A percentile compares a stretch with the other conserved stretches of the same genome.
Conservation (phyloP, 805 yeast genomes). For the Candida tammaniensis region DNA sequence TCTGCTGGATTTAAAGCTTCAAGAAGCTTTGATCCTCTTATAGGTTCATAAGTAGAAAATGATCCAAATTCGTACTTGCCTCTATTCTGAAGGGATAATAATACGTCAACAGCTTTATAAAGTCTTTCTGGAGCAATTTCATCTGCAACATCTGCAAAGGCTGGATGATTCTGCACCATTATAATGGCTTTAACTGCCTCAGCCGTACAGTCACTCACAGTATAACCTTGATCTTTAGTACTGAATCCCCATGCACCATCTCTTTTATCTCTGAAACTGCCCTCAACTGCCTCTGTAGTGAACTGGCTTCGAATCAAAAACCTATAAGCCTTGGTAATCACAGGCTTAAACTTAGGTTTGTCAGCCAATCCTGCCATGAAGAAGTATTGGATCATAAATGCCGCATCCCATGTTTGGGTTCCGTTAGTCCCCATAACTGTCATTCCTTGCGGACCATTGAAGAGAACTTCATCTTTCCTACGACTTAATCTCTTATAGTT, state of each 20-base stretch:
- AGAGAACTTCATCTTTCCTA: slow-evolving; percentile 72
- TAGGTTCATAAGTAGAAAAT: slow-evolving; percentile 86
- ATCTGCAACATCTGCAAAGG: slow-evolving; percentile 44
- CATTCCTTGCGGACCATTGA: slow-evolving; percentile 88
- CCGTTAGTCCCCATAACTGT: slow-evolving; percentile 97
- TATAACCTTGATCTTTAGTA: slow-evolving; percentile 92
- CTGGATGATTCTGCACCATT: slow-evolving; percentile 75
- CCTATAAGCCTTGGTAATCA: slow-evolving; percentile 62
- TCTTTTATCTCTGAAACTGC: slow-evolving; percentile 79
- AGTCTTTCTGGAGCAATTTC: slow-evolving; percentile 56
- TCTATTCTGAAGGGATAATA: slow-evolving; percentile 72
- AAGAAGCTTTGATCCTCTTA: slow-evolving; percentile 72
- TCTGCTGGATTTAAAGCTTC: slow-evolving; percentile 93
- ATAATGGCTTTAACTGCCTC: slow-evolving; percentile 91
- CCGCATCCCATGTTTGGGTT: slow-evolving; percentile 94
- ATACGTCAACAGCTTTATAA: slow-evolving; percentile 69
- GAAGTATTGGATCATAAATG: slow-evolving; percentile 83
- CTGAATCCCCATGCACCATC: slow-evolving; percentile 96
- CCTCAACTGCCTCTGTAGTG: slow-evolving; percentile 70
- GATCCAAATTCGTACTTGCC: slow-evolving; percentile 85
- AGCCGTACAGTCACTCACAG: slow-evolving; percentile 96
- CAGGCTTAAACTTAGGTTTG: slow-evolving; percentile 58
- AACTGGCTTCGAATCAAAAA: slow-evolving; percentile 84
- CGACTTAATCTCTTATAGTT: slow-evolving; percentile 53
- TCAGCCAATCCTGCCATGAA: slow-evolving; percentile 78